Percentiles rank a stretch among this genome's conserved stretches.
Conservation (phyloP, 306 rosid species). For the Trichosanthes cucumerina region DNA sequence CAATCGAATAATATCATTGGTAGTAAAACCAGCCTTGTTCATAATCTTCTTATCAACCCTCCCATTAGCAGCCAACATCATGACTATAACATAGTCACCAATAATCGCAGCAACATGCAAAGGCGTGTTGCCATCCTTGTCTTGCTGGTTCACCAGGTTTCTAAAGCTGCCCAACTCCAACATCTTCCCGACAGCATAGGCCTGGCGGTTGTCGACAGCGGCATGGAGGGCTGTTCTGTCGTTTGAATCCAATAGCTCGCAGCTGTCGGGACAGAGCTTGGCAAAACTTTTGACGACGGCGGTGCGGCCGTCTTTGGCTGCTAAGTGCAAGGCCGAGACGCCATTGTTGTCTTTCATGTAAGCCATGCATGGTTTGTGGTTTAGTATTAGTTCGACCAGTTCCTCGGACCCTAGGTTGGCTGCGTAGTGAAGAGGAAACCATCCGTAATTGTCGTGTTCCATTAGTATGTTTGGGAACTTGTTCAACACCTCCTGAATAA, state of each 20-base stretch:
- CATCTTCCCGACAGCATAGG: background rate
- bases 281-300: background rate
- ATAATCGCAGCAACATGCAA: background rate
- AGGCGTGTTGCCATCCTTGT: background rate
- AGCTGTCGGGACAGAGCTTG: background rate
- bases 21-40: background rate
- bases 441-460: background rate
- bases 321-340: background rate
- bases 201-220: background rate
- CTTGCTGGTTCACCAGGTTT: background rate
- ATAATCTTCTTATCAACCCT: background rate
- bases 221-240: background rate
- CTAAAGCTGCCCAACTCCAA: background rate
- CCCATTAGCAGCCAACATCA: background rate
- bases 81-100: background rate
- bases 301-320: background rate
- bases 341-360: background rate
- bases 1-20: background rate
- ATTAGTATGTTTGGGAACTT: background rate
- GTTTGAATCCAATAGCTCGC: background rate
- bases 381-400: background rate
- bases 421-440: conserved; percentile 2
- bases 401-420: background rate
- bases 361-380: background rate
- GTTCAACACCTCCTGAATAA: background rate